Evolutionary conservation across 2,329 filamentous ascomycete species (phyloP), one percentile per base, ranked within the genome.

Genomic region (Penicillium sp.): DNA sequence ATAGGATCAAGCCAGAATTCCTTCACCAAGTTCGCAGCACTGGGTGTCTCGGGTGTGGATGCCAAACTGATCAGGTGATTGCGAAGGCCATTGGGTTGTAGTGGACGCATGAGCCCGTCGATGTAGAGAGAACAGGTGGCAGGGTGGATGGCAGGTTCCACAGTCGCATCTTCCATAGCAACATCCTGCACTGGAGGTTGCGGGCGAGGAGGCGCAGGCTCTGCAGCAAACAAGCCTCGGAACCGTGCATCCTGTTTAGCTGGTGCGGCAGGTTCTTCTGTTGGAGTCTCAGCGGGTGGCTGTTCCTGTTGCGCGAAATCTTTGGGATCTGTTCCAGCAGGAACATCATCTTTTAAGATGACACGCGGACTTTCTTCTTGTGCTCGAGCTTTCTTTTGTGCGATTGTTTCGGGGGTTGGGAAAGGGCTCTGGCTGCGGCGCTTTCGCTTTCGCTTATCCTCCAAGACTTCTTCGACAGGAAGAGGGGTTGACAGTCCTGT

Each of bases 41-140:
- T 76, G 2, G 83, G 76, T 22, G 80, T 75, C 28, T 80, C 80
- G 1, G 85, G 81, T 0, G 88, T 82, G 3, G 88, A 83, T 1
- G 92, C 91, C 44, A 97, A 84, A 7, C 85, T 80, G 47, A 86
- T 75, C 4, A 98, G 83, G 72, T 97, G 88, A 1, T 85, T 83
- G 69, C 86, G 87, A 1, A 98, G 85, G 19, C 83, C 82, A 28
- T 82, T 80, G 0, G 88, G 85, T 62, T 92, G 90, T 24, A 98
- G 82, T 10, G 95, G 93, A 51, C 94, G 89, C 87, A 96, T 93
- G 58, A 98, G 87, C 71, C 97, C 90, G 75, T 89, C 89, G 69
- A 98, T 95, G 79, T 97, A 98, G 51, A 98, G 81, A 17, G 91
- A 89, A 35, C 87, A 79, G 3, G 93, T 94, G 5, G 90, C 88